These are phyloP conservation scores for Gossypium raimondii DNA, from an alignment of 345 rosid genomes.

Conservation along the genomic window DNA sequence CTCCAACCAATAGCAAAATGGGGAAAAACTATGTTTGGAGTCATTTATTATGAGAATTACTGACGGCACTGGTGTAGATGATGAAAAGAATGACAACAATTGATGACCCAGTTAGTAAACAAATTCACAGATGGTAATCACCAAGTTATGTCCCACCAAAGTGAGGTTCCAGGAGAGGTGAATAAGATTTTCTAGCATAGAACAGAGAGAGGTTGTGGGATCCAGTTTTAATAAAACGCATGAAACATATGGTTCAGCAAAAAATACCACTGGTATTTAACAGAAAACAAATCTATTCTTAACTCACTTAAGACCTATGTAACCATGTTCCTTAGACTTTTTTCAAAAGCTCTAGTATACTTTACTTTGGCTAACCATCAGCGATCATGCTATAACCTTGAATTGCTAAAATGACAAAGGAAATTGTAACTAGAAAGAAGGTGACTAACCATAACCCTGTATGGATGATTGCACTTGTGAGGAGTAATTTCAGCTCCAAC, in stretches of 20 bases:
- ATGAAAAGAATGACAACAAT: neutral
- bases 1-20: neutral
- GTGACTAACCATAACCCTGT: constrained; percentile 80
- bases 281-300: neutral
- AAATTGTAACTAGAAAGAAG: neutral
- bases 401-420: neutral
- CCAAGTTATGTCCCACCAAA: neutral
- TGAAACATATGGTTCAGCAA: neutral
- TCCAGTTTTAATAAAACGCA: neutral
- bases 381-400: neutral
- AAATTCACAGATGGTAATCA: neutral
- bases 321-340: neutral
- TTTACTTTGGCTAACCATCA: constrained; percentile 1
- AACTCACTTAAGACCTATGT: neutral
- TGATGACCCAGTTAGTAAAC: neutral
- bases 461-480: constrained; percentile 72
- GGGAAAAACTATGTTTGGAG: neutral
- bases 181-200: neutral
- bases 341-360: constrained; percentile 3
- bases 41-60: neutral
- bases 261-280: neutral
- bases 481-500: constrained; percentile 79
- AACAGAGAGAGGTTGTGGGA: neutral
- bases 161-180: neutral
- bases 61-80: neutral